Percentiles rank a stretch among this genome's conserved stretches.
These are phyloP conservation scores for Mollisia scopiformis DNA, from an alignment of 2,329 filamentous ascomycete genomes.

Conservation along the genomic window DNA sequence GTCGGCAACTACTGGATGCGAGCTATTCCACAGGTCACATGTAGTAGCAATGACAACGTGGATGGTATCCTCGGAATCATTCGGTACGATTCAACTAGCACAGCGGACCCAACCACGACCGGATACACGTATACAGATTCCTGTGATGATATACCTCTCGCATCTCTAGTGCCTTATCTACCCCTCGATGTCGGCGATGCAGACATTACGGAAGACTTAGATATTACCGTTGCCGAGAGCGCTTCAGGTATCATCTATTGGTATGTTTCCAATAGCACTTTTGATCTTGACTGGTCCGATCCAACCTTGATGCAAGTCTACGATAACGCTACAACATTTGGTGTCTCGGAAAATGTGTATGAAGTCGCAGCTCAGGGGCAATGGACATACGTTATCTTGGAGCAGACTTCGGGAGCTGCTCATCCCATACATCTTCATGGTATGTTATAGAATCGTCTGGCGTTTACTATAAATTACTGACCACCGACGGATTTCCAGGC, in stretches of 20 bases:
- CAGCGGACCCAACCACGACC: conserved; percentile 17
- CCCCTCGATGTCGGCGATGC: conserved; percentile 37
- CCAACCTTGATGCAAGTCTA: conserved; percentile 41
- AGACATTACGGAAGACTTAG: conserved; percentile 43
- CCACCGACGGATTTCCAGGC: too few species aligned
- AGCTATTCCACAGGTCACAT: conserved; percentile 3
- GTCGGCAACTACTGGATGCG: conserved; percentile 49
- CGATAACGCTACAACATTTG: conserved; percentile 20
- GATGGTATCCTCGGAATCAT: conserved; percentile 17
- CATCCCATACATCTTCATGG: conserved; percentile 53
- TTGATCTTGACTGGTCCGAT: conserved; percentile 44
- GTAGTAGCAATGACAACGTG: conserved; percentile 11
- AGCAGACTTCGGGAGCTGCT: conserved; percentile 9
- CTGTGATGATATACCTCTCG: conserved; percentile 30
- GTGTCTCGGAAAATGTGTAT: conserved; percentile 3
- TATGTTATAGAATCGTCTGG: too few species aligned
- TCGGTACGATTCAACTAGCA: conserved; percentile 15
- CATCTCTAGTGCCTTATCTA: conserved; percentile 39
- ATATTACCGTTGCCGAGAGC: conserved; percentile 29
- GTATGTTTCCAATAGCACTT: conserved; percentile 9
- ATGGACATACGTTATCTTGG: background rate
- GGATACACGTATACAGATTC: too few species aligned
- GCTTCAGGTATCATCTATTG: conserved; percentile 24
- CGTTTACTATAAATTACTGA: too few species aligned
- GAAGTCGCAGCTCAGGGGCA: conserved; percentile 9